phyloP scores from a whole-genome alignment of 352 stramenopile species.

The Hyaloperonospora brassicae region DNA sequence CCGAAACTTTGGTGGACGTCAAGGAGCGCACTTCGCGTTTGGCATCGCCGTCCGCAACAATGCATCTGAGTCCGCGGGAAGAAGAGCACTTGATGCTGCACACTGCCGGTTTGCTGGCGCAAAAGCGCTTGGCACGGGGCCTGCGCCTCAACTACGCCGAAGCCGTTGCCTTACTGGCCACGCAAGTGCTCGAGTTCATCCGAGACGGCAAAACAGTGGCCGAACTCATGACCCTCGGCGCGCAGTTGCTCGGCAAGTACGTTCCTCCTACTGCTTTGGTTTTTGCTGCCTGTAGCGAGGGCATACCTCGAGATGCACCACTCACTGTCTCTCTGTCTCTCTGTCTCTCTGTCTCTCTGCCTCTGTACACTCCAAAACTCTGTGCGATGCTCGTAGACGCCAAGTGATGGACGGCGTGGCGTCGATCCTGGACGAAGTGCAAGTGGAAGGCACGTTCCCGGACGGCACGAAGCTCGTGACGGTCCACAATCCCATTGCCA shows the following conservation, averaged over 20 bases:
- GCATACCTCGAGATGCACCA: too few relatives aligned
- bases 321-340: too few relatives aligned
- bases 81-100: constrained; percentile 74
- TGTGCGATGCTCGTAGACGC: constrained; percentile 12
- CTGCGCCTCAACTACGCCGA: constrained; percentile 92
- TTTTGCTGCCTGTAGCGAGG: too few relatives aligned
- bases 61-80: constrained; percentile 62
- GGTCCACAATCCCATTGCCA: constrained; percentile 89
- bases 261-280: background rate
- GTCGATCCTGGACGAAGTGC: constrained; percentile 87
- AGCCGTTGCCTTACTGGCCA: constrained; percentile 88
- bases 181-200: constrained; percentile 92
- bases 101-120: constrained; percentile 85
- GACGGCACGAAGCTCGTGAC: constrained; percentile 97
- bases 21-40: too few relatives aligned
- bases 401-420: constrained; percentile 92
- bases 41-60: constrained; percentile 1
- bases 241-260: constrained; percentile 71
- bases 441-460: constrained; percentile 96
- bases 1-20: too few relatives aligned
- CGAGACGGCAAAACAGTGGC: constrained; percentile 87
- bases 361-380: background rate
- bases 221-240: constrained; percentile 83
- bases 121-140: constrained; percentile 91
- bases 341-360: background rate